Base-by-base conservation (phyloP, 2,329 filamentous ascomycete species). In the Pseudogymnoascus sp. region DNA sequence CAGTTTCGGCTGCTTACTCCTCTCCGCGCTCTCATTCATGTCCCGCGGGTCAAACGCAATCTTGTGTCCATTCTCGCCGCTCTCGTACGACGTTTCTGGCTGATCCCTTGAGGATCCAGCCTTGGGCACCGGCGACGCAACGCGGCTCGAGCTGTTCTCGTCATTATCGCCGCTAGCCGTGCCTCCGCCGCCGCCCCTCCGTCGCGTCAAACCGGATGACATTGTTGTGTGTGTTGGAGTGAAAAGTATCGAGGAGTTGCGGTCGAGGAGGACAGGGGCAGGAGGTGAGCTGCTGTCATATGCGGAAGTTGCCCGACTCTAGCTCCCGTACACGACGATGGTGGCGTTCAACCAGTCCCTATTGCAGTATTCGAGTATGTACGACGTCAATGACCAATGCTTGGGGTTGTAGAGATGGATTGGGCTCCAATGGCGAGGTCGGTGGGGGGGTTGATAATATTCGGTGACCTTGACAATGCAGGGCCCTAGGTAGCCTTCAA, bases 1-100 rank as follows among this genome's bases (percentile, higher is more conserved):
- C 73, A 99, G 80, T 81, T 97, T 99, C 57, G 94, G 94, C 80
- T 97, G 93, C 80, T 97, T 97, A 82, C 85, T 94, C 74, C 94
- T 82, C 81, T 99, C 94, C 68, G 89, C 91, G 76, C 86, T 97
- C 81, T 99, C 94, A 78, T 88, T 96, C 71, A 99, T 96, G 76
- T 99, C 94, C 75, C 93, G 84, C 63, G 94, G 94, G 75, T 99
- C 94, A 75, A 91, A 99, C 62, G 92, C 94, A 75, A 99, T 97
- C 82, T 95, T 96, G 83, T 97, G 94, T 67, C 94, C 94, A 78
- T 97, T 97, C 77, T 96, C 93, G 74, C 88, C 83, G 73, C 82
- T 92, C 78, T 92, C 89, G 80, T 96, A 97, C 71, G 89, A 93
- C 64, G 94, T 97, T 77, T 87, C 85, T 70, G 84, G 85, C 70